Evolutionary conservation across 2,329 filamentous ascomycete species (phyloP), one percentile per base, ranked within the genome.

Genomic region (Xylariaceae sp.): DNA sequence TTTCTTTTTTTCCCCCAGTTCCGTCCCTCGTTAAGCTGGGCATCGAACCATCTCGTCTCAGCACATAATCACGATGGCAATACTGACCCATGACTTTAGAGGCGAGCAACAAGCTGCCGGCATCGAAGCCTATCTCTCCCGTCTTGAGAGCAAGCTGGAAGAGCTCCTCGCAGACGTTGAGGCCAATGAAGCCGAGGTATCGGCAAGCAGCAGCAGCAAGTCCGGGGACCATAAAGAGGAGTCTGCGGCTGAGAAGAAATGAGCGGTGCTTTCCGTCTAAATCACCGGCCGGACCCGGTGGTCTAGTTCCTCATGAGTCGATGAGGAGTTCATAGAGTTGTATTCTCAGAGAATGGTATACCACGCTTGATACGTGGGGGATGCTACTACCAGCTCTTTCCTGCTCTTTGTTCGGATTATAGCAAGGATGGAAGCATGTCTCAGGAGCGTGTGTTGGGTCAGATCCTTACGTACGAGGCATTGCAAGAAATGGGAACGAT

Each of bases 61-160:
- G 17, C 17, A 18, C 17, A 18, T 18, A 18, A 18, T 18, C 17
- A 18, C 17, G 17, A 18, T 18, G 17, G 17, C 17, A 18, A 18
- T 18, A 18, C 17, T 18, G 17, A 18, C 17, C 17, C 17, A 18
- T 18, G 17, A 18, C 23, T 30, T 5, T 30, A 73, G 71, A 64
- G 71, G 71, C 47, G 71, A 73, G 60, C 70, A 70, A 57, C 68
- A 71, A 54, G 71, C 71, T 42, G 59, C 70, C 9, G 69, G 69
- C 51, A 61, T 73, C 39, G 71, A 73, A 59, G 69, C 69, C 44
- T 70, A 67, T 45, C 66, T 73, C 50, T 64, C 70, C 47, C 69
- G 57, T 45, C 64, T 73, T 10, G 71, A 73, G 59, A 67, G 57
- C 61, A 72, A 67, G 53, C 69, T 73, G 17, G 71, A 73, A 56